Evolutionary conservation across 371 early-diverging fungal species (phyloP).

Genomic region (Funneliformis caledonium): DNA sequence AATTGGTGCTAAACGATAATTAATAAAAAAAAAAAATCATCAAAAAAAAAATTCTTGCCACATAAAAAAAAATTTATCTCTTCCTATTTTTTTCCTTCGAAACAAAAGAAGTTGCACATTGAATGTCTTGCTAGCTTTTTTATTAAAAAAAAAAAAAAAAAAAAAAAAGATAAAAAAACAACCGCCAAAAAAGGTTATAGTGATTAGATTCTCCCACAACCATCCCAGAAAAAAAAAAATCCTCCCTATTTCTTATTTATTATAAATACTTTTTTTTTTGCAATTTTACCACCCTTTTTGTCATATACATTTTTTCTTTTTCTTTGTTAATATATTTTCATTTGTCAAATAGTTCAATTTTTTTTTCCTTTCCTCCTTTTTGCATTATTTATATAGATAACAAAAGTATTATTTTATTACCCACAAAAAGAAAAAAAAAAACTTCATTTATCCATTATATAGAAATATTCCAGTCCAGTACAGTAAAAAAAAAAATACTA

Average conservation of each 20-base stretch:
- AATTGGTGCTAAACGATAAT: background rate
- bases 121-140: background rate
- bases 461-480: background rate
- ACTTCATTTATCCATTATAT: background rate
- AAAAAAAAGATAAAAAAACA: no score
- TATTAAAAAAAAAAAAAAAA: no score
- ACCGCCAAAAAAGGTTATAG: no score
- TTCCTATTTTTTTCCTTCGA: no score
- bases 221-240: no score
- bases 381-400: background rate
- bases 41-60: no score
- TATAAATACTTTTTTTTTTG: background rate
- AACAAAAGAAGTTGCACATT: background rate
- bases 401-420: background rate
- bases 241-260: background rate
- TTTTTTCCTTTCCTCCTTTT: no score
- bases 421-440: background rate
- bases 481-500: background rate
- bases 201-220: no score
- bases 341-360: background rate
- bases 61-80: no score
- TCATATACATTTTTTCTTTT: no score
- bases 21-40: no score
- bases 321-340: background rate
- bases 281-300: background rate